Evolutionary conservation across 176 grass and related monocot genomes (phyloP).

Genomic region (Oropetium thomaeum): DNA sequence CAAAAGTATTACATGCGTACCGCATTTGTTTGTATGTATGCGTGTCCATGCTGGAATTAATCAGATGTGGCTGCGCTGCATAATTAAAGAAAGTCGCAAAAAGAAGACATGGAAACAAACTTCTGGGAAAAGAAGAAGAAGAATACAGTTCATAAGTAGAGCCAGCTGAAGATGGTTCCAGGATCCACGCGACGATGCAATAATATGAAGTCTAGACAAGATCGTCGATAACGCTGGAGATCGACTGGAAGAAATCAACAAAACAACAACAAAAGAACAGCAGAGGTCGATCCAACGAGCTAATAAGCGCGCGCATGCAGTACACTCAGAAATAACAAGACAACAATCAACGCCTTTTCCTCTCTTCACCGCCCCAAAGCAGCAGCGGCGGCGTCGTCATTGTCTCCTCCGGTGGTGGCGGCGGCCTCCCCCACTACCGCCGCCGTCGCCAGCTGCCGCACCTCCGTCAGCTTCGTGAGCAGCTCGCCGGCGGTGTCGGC

Average conservation of each 20-base stretch:
- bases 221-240: not conserved
- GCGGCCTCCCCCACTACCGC: not conserved
- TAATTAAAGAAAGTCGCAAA: too few species aligned
- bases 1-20: too few species aligned
- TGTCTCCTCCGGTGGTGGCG: not conserved
- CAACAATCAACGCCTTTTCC: constrained; percentile 36
- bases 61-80: too few species aligned
- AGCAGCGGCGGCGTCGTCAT: not conserved
- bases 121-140: not conserved
- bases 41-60: too few species aligned
- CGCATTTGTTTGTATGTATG: too few species aligned
- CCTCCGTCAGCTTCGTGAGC: constrained; percentile 29
- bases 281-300: not conserved
- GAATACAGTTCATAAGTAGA: not conserved
- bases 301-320: too few species aligned
- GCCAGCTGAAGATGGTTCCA: not conserved
- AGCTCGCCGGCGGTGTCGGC: constrained; percentile 63
- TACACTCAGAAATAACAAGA: too few species aligned
- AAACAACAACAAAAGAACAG: not conserved
- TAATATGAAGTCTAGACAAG: not conserved
- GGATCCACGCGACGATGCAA: constrained; percentile 4
- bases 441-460: not conserved
- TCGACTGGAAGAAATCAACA: too few species aligned
- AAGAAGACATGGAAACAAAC: too few species aligned
- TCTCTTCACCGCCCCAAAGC: constrained; percentile 42